Base-by-base conservation (phyloP, 208 protist species). In the Wallacemonas sp. region DNA sequence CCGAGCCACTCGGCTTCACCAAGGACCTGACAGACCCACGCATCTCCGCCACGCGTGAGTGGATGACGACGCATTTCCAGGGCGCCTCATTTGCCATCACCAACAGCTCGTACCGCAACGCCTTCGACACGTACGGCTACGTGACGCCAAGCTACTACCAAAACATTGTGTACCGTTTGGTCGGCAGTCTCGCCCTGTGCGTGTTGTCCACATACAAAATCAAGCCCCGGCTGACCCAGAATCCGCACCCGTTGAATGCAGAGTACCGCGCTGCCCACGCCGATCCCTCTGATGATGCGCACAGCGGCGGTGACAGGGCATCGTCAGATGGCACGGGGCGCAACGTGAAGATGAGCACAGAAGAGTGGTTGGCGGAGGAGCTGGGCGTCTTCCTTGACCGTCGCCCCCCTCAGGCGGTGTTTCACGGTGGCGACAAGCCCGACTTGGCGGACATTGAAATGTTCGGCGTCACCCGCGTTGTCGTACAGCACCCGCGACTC, bases 401-500 rank as follows among this genome's bases (percentile, higher is more conserved):
- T 38, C 73, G 64, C 46, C 66, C 38, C 0, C 57, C 26, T n/a
- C 52, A 52, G 2, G 53, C 63, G 8, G 36, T 79, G 3, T 91
- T 93, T 59, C 87, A 93, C 72, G 87, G 87, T 19, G 87, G 87
- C 22, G 62, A 50, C 8, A 58, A 65, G 44, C 87, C 87, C 1
- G 87, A 93, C 52, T 53, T 93, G 41, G 84, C 82, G 4, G 87
- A 93, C 50, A 45, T 93, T 10, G 84, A 93, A 75, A 87, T 93
- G 79, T 93, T 83, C 61, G 87, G 76, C 15, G 82, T 91, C 34
- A 87, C 80, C 19, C 87, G 84, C 10, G 72, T 89, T 15, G 57
- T 91, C 9, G 59, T 68, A 41, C 61, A 52, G 39, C 87, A 93
- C 55, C 84, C 83, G 12, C 63, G 55, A 2, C 65, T 93, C 15